Conservation (phyloP, 306 rosid species). For the Trichosanthes truncata region DNA sequence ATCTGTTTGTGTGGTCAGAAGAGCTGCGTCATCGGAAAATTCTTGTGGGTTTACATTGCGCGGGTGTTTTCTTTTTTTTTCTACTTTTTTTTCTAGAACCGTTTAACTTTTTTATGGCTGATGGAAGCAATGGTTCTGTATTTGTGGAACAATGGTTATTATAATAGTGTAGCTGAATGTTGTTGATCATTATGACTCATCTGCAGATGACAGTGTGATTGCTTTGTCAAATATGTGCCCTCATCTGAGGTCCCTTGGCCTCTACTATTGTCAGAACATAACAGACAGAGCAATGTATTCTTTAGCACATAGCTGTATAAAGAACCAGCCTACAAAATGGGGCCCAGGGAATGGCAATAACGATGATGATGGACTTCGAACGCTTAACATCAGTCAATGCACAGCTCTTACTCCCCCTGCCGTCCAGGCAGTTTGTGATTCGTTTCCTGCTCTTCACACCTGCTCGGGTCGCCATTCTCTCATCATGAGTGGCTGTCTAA, state of each 20-base stretch:
- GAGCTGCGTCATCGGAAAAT: background rate
- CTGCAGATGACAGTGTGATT: constrained; percentile 88
- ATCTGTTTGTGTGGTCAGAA: background rate
- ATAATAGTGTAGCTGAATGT: background rate
- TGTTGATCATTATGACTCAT: background rate
- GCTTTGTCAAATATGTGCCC: constrained; percentile 77
- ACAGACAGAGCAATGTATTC: constrained; percentile 95
- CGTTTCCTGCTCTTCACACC: constrained; percentile 85
- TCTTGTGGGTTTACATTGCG: background rate
- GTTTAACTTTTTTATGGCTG: background rate
- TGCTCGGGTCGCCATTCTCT: constrained; percentile 94
- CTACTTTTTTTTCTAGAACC: background rate
- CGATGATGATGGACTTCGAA: constrained; percentile 67
- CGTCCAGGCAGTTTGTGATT: constrained; percentile 84
- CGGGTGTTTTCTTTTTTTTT: background rate
- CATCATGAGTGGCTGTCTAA: constrained; percentile 85
- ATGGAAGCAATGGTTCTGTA: background rate
- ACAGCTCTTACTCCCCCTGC: constrained; percentile 90
- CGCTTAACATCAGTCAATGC: constrained; percentile 95
- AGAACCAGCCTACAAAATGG: constrained; percentile 52
- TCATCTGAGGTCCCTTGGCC: constrained; percentile 69
- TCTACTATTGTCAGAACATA: constrained; percentile 87
- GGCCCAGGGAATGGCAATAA: constrained; percentile 45
- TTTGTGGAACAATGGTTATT: no score
- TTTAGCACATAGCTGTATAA: constrained; percentile 70